Base-by-base conservation (phyloP, 2,329 filamentous ascomycete species). In the Bipolaris sorokiniana region DNA sequence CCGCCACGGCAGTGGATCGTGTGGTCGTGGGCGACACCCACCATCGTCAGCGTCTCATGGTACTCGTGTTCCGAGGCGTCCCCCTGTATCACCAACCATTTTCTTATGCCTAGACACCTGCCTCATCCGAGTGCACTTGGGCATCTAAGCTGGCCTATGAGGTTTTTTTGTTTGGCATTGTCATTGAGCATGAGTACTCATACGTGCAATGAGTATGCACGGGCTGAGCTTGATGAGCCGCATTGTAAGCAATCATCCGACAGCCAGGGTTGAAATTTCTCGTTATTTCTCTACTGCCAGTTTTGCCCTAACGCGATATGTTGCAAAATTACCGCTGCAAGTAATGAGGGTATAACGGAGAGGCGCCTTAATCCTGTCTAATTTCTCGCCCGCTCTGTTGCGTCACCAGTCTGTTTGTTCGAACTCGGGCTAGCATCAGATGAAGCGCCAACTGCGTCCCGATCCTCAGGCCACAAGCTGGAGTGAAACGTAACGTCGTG, bases 281-380 rank as follows among this genome's bases (percentile, higher is more conserved):
- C 63, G 62, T 65, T 59, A 67, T 67, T 58, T 69, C 64, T 54
- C 59, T 31, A 47, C 64, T 54, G 51, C 56, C 46, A 33, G 42
- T 40, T 31, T 51, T 33, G 53, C 51, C 52, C 31, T 41, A 54
- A 7, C 37, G 33, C 34, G 41, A 52, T 37, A 22, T 36, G 37
- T 48, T 26, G 37, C 34, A 38, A 57, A 18, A 57, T 57, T 54
- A 48, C 52, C 45, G 33, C 44, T 40, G 20, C 37, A 48, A 38
- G 47, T 57, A 48, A 63, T 64, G 58, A 60, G 59, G 22, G 56
- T 50, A 60, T 51, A 38, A 47, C 55, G 36, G 58, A 61, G 62
- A 54, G 63, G 63, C 44, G 48, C 34, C 56, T 58, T 56, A 40
- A 46, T 41, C 31, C 41, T 37, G 38, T 52, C 57, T 56, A 62